Conservation (phyloP, 2,329 filamentous ascomycete species). For the Trichoderma semiorbis region DNA sequence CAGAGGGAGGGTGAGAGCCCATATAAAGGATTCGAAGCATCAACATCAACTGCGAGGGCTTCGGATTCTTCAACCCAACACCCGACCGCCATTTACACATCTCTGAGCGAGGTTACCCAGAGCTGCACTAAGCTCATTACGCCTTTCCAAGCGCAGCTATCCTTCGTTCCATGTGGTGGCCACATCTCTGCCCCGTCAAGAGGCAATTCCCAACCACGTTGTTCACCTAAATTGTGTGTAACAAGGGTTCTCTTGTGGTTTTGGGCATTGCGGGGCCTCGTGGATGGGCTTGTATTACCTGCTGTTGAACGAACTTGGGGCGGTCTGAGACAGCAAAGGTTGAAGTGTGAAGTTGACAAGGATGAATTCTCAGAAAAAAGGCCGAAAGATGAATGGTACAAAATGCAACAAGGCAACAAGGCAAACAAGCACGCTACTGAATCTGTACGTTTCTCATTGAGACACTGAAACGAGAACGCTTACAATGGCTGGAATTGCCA, state of each 20-base stretch:
- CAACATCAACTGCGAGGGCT: not conserved
- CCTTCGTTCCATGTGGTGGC: not conserved
- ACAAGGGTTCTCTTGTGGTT: not conserved
- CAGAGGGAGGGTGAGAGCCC: not conserved
- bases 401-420: not conserved
- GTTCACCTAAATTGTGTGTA: not conserved
- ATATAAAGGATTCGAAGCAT: not conserved
- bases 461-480: rapidly evolving
- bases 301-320: not conserved
- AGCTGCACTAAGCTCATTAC: not conserved
- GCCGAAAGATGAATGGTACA: not conserved
- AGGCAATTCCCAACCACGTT: not conserved
- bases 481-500: not conserved
- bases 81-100: not conserved
- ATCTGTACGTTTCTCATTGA: not conserved
- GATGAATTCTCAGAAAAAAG: not conserved
- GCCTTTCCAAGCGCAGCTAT: not conserved
- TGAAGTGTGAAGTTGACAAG: not conserved
- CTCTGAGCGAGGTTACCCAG: not conserved
- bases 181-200: not conserved
- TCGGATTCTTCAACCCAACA: not conserved
- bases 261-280: not conserved
- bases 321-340: not conserved
- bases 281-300: not conserved
- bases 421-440: not conserved